Percentiles rank a stretch among this genome's conserved stretches.
phyloP scores from a whole-genome alignment of 345 rosid species.

The Eucalyptus shirleyi region DNA sequence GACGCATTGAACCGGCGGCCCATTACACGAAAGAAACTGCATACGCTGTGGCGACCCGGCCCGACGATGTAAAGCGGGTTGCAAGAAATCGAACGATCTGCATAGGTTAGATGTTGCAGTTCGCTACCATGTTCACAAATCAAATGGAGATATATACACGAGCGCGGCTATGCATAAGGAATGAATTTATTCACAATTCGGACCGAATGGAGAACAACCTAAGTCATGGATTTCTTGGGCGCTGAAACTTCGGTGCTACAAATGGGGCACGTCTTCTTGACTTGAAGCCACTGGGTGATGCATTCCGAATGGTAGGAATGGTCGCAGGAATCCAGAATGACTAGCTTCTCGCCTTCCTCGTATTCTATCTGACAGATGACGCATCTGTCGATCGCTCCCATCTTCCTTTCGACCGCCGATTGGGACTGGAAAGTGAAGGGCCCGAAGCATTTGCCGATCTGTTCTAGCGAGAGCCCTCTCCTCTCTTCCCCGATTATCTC shows the following conservation, averaged over 20 bases:
- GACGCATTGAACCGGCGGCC: not conserved
- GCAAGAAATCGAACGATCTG: not conserved
- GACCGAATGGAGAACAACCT: not conserved
- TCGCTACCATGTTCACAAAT: not conserved
- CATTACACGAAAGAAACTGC: not conserved
- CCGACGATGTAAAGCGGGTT: not conserved
- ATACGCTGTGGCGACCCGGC: not conserved
- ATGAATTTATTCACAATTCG: not conserved
- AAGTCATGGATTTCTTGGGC: not conserved
- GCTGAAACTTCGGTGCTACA: constrained; percentile 45
- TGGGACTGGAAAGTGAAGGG: not conserved
- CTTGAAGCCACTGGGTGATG: constrained; percentile 55
- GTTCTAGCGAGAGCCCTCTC: constrained; percentile 30
- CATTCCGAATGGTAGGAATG: constrained; percentile 64
- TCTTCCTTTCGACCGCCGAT: not conserved
- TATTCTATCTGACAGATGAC: constrained; percentile 75
- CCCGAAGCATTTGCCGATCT: constrained; percentile 26
- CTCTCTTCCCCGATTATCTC: constrained; percentile 56
- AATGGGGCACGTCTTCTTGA: constrained; percentile 65
- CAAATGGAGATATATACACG: not conserved
- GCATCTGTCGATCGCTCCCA: constrained; percentile 39
- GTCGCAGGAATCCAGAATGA: constrained; percentile 30
- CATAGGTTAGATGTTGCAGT: not conserved
- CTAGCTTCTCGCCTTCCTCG: constrained; percentile 43
- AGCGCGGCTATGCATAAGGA: not conserved